Conservation (phyloP, 164 flowering plant species). For the Aristolochia contorta region DNA sequence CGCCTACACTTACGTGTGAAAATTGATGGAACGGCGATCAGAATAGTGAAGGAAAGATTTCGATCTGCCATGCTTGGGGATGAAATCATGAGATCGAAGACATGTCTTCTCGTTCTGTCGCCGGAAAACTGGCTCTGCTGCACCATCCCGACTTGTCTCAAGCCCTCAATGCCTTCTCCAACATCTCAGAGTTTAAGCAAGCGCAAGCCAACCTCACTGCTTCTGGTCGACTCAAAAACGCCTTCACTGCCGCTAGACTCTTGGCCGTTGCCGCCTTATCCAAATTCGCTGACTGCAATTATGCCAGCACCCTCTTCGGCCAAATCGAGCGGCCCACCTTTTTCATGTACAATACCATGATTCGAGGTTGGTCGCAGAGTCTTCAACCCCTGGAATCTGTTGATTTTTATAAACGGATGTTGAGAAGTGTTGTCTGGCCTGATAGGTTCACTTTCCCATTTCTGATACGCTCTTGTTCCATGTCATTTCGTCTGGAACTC, state of each 20-base stretch:
- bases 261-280: slow-evolving; percentile 18
- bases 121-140: slow-evolving; percentile 12
- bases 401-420: slow-evolving; percentile 15
- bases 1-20: too few relatives aligned
- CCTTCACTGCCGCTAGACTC: slow-evolving; percentile 15
- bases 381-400: slow-evolving; percentile 8
- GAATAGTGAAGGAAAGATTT: too few relatives aligned
- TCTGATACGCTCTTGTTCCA: slow-evolving; percentile 14
- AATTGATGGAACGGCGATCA: too few relatives aligned
- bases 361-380: slow-evolving; percentile 14
- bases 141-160: slow-evolving; percentile 18
- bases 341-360: slow-evolving; percentile 25
- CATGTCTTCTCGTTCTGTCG: slow-evolving; percentile 6
- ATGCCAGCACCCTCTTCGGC: slow-evolving; percentile 16
- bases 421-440: slow-evolving; percentile 10
- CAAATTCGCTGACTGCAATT: slow-evolving; percentile 8
- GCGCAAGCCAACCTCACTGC: slow-evolving; percentile 19
- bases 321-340: slow-evolving; percentile 9
- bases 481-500: slow-evolving; percentile 1
- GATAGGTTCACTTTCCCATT: slow-evolving; percentile 27
- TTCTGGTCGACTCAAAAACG: slow-evolving; percentile 6
- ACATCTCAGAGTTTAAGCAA: slow-evolving; percentile 17
- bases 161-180: slow-evolving; percentile 17
- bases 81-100: neutral
- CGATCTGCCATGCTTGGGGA: too few relatives aligned